Evolutionary conservation across 2,329 filamentous ascomycete species (phyloP).

Genomic region (Nakataea oryzae): DNA sequence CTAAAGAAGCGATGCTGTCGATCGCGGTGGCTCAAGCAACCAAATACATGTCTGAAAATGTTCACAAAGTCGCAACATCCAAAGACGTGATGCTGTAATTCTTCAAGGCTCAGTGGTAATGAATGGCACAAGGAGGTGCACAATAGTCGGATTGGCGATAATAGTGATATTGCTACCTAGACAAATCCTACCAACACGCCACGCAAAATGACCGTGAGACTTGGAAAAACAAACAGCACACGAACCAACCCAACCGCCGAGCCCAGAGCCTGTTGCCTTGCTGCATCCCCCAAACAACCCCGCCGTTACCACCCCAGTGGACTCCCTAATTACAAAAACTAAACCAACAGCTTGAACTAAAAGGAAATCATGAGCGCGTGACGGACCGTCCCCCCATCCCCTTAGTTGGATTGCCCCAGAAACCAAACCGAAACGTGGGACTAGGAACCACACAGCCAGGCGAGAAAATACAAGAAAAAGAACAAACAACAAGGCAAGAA

Average conservation of each 20-base stretch:
- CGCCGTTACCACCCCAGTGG: neutral
- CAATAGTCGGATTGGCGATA: neutral
- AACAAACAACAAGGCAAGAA: neutral
- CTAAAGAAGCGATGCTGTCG: neutral
- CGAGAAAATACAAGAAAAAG: neutral
- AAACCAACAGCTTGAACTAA: neutral
- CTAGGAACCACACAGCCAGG: neutral
- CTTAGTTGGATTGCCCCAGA: neutral
- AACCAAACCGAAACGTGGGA: neutral
- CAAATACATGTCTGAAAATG: too few species aligned
- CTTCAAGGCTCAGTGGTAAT: too few species aligned
- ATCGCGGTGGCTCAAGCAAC: neutral
- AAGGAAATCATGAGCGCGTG: neutral
- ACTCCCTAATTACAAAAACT: neutral
- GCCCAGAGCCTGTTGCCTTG: neutral
- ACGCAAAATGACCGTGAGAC: neutral
- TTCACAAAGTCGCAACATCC: too few species aligned
- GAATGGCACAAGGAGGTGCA: too few species aligned
- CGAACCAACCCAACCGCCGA: neutral
- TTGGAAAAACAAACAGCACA: neutral
- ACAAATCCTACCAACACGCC: neutral
- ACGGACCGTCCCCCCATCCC: neutral
- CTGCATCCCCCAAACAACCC: neutral
- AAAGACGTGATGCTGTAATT: too few species aligned
- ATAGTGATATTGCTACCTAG: neutral